Evolutionary conservation across 805 yeast genomes (phyloP).

Genomic region (Ogataea nonfermentans): DNA sequence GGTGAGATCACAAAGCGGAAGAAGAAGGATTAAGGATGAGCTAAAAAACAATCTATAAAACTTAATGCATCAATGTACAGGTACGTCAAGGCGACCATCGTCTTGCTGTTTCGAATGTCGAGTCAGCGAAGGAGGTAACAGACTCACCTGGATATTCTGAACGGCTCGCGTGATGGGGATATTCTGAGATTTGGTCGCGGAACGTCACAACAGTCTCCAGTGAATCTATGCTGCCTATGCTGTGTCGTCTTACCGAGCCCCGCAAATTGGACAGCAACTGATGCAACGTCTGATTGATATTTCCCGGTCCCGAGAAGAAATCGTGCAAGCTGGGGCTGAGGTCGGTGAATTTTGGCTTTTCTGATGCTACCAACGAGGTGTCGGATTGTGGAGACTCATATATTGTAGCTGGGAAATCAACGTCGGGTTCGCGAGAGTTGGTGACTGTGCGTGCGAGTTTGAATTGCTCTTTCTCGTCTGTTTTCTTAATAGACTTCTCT

Average conservation of each 20-base stretch:
- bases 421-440: not conserved
- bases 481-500: slow-evolving; percentile 3
- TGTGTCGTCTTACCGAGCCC: not conserved
- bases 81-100: slow-evolving; percentile 16
- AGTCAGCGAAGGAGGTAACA: slow-evolving; percentile 12
- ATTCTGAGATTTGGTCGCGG: not conserved
- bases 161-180: slow-evolving; percentile 3
- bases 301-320: slow-evolving; percentile 19
- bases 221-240: slow-evolving; percentile 4
- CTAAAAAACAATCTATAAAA: not conserved
- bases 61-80: slow-evolving; percentile 1
- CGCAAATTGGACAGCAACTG: slow-evolving; percentile 16
- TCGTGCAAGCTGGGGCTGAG: not conserved
- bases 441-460: not conserved
- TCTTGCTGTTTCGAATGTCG: slow-evolving; percentile 18
- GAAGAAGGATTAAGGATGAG: slow-evolving; percentile 11
- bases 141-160: slow-evolving; percentile 3
- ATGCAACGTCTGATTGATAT: slow-evolving; percentile 18
- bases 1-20: slow-evolving; percentile 14
- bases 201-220: slow-evolving; percentile 8
- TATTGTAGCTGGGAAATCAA: not conserved
- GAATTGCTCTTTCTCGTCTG: not conserved
- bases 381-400: slow-evolving; percentile 2
- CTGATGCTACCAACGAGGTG: slow-evolving; percentile 1
- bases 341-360: slow-evolving; percentile 2